Evolutionary conservation across 1,284 basidiomycete species (phyloP), one percentile per base, ranked within the genome.

Genomic region (Austroboletus novae-zelandiae): DNA sequence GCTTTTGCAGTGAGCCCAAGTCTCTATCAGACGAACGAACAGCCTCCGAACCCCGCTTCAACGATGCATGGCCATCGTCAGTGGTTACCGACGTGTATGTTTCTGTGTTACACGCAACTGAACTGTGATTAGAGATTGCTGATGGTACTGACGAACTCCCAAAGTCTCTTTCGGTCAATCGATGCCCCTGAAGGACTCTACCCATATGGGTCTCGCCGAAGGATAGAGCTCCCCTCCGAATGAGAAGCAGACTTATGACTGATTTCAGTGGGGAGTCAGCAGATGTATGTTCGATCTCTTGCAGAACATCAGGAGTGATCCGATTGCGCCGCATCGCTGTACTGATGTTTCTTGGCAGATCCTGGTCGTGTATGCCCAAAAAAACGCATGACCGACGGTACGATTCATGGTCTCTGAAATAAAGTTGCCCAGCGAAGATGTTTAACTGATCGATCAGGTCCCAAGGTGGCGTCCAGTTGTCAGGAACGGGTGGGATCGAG

Each of bases 131-230:
- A 10, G 35, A 10, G 8, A 8, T 18, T 10, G n/a, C 17, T 9
- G 8, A 37, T 20, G 4, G 6, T 7, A 37, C 27, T 27, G 27
- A 6, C 27, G 8, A 8, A 17, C 7, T 37, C 15, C 17, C 17
- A 17, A 48, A 36, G 6, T 48, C 46, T 14, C 10, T 30, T 20
- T 35, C 40, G 0, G 17, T 42, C 13, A 48, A 9, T 29, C 9
- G 4, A 2, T 20, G 23, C 4, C 46, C 46, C 23, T 42, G 46
- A 15, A 48, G 40, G 17, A 48, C 42, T 14, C 17, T 41, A 5
- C 46, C 46, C 46, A 48, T 29, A 17, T 48, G 40, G 0, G 46
- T 48, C 17, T 48, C 17, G 9, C n/a, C 31, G 14, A 48, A 48
- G 5, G 40, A 32, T 8, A 18, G 10, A 1, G 31, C 46, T 20